phyloP scores from a whole-genome alignment of 441 rosid genomes.

The Euphorbia celastroides region DNA sequence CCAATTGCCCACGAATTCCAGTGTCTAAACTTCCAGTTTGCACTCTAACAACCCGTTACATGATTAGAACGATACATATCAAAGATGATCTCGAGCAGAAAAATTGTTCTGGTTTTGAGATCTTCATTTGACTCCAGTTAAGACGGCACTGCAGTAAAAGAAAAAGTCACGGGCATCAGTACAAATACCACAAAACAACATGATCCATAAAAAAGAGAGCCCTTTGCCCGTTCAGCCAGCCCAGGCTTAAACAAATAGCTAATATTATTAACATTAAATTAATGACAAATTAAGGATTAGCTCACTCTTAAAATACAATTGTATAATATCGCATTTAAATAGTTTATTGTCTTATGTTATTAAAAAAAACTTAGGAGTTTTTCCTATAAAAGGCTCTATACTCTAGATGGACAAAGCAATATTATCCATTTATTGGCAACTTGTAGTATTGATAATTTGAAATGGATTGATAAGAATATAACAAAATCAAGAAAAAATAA shows the following conservation, averaged over 20 bases:
- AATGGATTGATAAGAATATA: not conserved
- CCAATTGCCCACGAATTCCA: not conserved
- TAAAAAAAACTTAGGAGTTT: too few species aligned
- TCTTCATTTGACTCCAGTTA: slow-evolving; percentile 11
- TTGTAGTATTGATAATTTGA: too few species aligned
- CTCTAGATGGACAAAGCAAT: too few species aligned
- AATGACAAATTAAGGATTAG: too few species aligned
- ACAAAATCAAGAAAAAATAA: not conserved
- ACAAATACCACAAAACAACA: not conserved
- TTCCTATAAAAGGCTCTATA: too few species aligned
- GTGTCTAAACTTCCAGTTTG: not conserved
- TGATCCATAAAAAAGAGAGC: not conserved
- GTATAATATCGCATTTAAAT: too few species aligned
- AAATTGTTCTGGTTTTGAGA: not conserved
- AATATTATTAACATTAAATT: too few species aligned
- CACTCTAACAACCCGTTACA: not conserved
- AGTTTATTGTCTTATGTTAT: too few species aligned
- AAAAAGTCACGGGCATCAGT: not conserved
- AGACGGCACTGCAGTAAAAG: slow-evolving; percentile 37
- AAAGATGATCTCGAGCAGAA: not conserved
- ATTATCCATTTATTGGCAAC: too few species aligned
- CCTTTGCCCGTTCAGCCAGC: too few species aligned
- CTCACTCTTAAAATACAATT: too few species aligned
- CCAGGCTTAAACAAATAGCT: too few species aligned
- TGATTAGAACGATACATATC: not conserved